Evolutionary conservation across 1,284 basidiomycete genomes (phyloP).

Genomic region (Taiwanofungus camphoratus): DNA sequence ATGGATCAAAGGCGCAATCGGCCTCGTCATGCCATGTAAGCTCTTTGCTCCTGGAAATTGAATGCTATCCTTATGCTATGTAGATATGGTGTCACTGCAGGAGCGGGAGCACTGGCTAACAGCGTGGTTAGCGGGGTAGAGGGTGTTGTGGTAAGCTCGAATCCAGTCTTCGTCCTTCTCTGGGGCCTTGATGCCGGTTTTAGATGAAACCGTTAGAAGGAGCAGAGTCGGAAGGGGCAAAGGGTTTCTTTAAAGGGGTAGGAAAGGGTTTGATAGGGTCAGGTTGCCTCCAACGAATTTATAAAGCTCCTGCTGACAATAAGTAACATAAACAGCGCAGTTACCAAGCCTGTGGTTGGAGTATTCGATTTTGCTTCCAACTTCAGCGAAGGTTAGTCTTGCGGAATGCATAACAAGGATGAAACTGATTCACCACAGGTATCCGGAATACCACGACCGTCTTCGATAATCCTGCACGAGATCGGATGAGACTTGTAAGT

Average conservation of each 20-base stretch:
- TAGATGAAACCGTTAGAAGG: slow-evolving; percentile 92
- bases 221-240: slow-evolving; percentile 89
- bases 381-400: slow-evolving; percentile 76
- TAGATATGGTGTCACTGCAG: slow-evolving; percentile 90
- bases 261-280: slow-evolving; percentile 95
- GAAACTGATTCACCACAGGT: slow-evolving; percentile 37
- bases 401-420: background rate
- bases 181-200: background rate
- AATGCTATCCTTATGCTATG: slow-evolving; percentile 10
- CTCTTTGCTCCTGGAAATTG: slow-evolving; percentile 4
- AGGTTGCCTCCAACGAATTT: no score
- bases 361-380: slow-evolving; percentile 96
- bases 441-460: slow-evolving; percentile 98
- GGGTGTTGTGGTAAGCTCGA: slow-evolving; percentile 77
- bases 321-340: no score
- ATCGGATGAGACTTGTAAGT: slow-evolving; percentile 78
- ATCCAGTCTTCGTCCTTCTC: background rate
- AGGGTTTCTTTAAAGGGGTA: slow-evolving; percentile 97
- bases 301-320: no score
- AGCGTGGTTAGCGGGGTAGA: slow-evolving; percentile 96
- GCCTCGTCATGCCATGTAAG: slow-evolving; percentile 91
- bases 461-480: slow-evolving; percentile 89
- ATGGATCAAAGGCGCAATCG: slow-evolving; percentile 91
- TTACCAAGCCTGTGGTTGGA: slow-evolving; percentile 97
- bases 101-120: slow-evolving; percentile 90